Base-by-base conservation (phyloP, 768 basidiomycete genomes). In the Leccinum subtestaceum region DNA sequence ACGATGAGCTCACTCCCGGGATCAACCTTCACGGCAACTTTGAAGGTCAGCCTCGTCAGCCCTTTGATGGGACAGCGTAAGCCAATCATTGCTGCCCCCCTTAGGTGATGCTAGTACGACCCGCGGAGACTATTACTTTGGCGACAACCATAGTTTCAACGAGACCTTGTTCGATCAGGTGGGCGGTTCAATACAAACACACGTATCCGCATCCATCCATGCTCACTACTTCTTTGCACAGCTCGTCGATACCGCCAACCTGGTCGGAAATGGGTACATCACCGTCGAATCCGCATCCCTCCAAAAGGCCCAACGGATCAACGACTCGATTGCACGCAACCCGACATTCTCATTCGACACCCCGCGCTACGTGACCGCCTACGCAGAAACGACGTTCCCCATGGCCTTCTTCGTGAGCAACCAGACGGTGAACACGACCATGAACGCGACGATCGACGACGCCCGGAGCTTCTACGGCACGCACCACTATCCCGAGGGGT, bases 31-130 rank as follows among this genome's bases (percentile, higher is more conserved):
- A 69, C 19, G 60, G 68, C 7, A 70, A 68, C 21, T 68, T 70
- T 49, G 68, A 69, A 60, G 68, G 68, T 58, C 31, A 52, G 4
- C 5, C 19, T 49, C 34, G 11, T 32, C 9, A 3, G 0, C 27
- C 21, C 9, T 19, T 38, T 58, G 47, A 15, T 9, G 23, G 23
- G 7, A 23, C 8, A 23, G n/a, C 17, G 7, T 34, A n/a, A 0
- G 15, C 25, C 48, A 38, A 66, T 48, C 7, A 6, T 25, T 15
- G 10, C 1, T 12, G 19, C 32, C n/a, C 10, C 17, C 10, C 36
- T 17, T 17, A 69, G 68, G 68, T 45, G 67, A 69, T 54, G 67
- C 53, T 8, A 70, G 67, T 43, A 67, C 67, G 17, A 69, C 67
- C 3, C 67, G 67, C 0, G 65, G 54, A 5, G 67, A 68, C 36